Evolutionary conservation across 2,329 filamentous ascomycete genomes (phyloP).

Genomic region (Pyrenochaeta sp.): DNA sequence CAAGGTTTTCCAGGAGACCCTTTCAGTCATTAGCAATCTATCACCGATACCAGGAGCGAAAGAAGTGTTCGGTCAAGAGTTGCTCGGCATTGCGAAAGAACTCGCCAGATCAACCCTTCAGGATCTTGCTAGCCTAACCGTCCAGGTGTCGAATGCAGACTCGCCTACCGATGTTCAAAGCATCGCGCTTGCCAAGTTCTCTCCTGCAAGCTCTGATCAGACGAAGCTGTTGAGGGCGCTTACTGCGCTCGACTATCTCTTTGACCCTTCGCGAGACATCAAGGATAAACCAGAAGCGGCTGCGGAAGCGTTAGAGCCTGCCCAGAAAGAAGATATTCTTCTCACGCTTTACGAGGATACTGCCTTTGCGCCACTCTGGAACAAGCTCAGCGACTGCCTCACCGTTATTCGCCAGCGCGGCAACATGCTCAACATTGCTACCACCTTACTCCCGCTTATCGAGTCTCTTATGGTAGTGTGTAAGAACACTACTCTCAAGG

Average conservation of each 20-base stretch:
- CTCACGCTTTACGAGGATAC: constrained; percentile 88
- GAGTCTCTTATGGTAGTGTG: constrained; percentile 99
- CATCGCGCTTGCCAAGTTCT: constrained; percentile 92
- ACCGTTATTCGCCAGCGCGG: constrained; percentile 88
- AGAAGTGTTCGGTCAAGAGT: constrained; percentile 88
- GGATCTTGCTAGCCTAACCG: constrained; percentile 84
- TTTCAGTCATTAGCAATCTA: constrained; percentile 98
- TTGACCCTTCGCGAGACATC: constrained; percentile 77
- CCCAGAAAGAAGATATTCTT: constrained; percentile 83
- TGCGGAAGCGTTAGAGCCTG: constrained; percentile 63
- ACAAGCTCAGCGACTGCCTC: constrained; percentile 87
- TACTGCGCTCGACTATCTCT: constrained; percentile 94
- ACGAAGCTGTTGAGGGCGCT: constrained; percentile 92
- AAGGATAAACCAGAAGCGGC: constrained; percentile 56
- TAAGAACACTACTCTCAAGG: constrained; percentile 90
- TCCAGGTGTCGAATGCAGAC: constrained; percentile 85
- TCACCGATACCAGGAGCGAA: constrained; percentile 92
- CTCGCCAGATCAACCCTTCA: constrained; percentile 84
- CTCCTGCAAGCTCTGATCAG: constrained; percentile 93
- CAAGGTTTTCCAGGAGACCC: constrained; percentile 96
- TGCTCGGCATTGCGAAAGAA: constrained; percentile 84
- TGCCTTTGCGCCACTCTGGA: constrained; percentile 91
- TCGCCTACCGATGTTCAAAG: constrained; percentile 96
- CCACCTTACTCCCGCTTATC: constrained; percentile 91
- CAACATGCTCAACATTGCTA: constrained; percentile 96